Evolutionary conservation across 192 early-diverging fungal species (phyloP).

Genomic region (Coemansia sp.): DNA sequence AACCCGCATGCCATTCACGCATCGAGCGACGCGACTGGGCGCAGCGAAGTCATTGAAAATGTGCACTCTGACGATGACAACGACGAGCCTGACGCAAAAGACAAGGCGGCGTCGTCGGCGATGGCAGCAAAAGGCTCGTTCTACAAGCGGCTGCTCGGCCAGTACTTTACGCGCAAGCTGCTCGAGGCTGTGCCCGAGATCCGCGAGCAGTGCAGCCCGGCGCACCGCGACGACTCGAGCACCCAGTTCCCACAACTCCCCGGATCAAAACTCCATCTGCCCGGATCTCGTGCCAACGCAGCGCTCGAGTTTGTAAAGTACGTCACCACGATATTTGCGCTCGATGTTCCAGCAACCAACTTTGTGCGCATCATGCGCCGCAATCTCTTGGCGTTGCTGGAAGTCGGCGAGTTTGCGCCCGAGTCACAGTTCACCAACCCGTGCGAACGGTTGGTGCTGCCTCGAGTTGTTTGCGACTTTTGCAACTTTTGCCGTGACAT

Average conservation of each 20-base stretch:
- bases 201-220: constrained; percentile 40
- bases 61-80: constrained; percentile 14
- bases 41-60: constrained; percentile 42
- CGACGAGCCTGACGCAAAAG: neutral
- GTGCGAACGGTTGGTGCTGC: constrained; percentile 74
- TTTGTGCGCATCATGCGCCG: constrained; percentile 82
- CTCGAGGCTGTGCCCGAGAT: constrained; percentile 65
- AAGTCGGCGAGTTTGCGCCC: constrained; percentile 77
- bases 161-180: constrained; percentile 64
- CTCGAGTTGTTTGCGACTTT: constrained; percentile 82
- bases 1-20: constrained; percentile 25
- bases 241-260: constrained; percentile 68
- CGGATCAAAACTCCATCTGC: constrained; percentile 46
- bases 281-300: constrained; percentile 54
- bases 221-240: constrained; percentile 19
- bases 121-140: constrained; percentile 30
- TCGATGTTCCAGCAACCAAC: constrained; percentile 70
- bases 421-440: constrained; percentile 82
- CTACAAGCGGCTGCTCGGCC: constrained; percentile 56
- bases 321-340: constrained; percentile 70
- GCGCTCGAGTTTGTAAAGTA: constrained; percentile 85
- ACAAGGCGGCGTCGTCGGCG: neutral
- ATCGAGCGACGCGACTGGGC: constrained; percentile 8
- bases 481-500: constrained; percentile 85
- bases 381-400: constrained; percentile 71